A percentile compares a stretch with the other conserved stretches of the same genome.
These are phyloP conservation scores for Ceratobasidium sp. DNA, from an alignment of 1,284 basidiomycete genomes.

Conservation along the genomic window DNA sequence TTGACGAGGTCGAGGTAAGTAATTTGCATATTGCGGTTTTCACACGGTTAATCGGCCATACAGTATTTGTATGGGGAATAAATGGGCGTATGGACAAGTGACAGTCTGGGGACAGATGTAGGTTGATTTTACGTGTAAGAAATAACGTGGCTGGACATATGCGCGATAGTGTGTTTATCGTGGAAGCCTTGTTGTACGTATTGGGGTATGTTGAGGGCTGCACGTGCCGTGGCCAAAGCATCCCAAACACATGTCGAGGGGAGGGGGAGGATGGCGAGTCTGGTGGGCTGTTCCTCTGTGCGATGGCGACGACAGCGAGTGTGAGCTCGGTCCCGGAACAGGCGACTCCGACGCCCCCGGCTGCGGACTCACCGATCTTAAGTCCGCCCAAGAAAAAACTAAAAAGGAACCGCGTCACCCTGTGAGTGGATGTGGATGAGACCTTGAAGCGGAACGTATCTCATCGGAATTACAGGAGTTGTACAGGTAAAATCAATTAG, in stretches of 20 bases:
- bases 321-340: conserved; percentile 17
- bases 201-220: conserved; percentile 20
- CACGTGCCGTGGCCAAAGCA: conserved; percentile 42
- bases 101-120: neutral
- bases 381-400: conserved; percentile 44
- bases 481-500: conserved; percentile 35
- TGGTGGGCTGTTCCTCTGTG: conserved; percentile 26
- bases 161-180: neutral
- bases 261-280: conserved; percentile 4
- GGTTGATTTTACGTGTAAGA: conserved; percentile 28
- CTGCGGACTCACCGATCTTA: conserved; percentile 21
- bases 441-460: conserved; percentile 24
- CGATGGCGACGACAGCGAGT: conserved; percentile 34
- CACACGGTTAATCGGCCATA: conserved; percentile 4
- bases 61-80: conserved; percentile 62
- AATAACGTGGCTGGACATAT: conserved; percentile 9
- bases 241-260: conserved; percentile 39
- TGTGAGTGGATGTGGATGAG: conserved; percentile 41
- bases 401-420: conserved; percentile 39
- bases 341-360: conserved; percentile 28
- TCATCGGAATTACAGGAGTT: conserved; percentile 40
- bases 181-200: conserved; percentile 23
- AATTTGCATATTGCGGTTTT: neutral
- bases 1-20: conserved; percentile 80
- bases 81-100: neutral